Evolutionary conservation across 169 alveolate species (phyloP), one percentile per base, ranked within the genome.

Genomic region (Eimeria acervulina): DNA sequence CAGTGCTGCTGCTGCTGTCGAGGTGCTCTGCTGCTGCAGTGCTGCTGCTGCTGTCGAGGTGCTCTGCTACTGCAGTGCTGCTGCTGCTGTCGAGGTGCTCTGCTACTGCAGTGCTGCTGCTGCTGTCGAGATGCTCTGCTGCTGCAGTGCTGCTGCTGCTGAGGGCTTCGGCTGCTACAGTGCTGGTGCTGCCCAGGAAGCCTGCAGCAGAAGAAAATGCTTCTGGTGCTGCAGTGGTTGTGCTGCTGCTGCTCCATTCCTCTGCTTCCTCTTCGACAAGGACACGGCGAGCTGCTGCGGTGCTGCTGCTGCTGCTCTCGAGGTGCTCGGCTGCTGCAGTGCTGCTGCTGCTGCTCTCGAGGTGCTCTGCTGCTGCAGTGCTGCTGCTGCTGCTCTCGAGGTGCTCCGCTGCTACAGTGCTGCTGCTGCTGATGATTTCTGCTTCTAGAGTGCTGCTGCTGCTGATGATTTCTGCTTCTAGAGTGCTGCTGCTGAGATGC

Each of bases 301-400:
- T 38, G 51, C 61, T 76, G 87, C 59, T 76, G 87, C 87, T 76
- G 87, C 87, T 76, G 87, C 87, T n/a, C 19, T 26, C 21, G 42
- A 7, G 5, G 6, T n/a, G 13, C 5, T 38, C 61, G 36, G 55
- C 87, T 33, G 19, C 31, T 5, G 55, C 47, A 2, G 55, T 76
- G 87, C 87, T 76, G 87, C 87, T 76, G 55, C 87, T 76, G 87
- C 87, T 7, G 66, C 36, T 42, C 87, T 4, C 7, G 61, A 1
- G 44, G 59, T 33, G 87, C 87, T 76, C 66, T 55, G 66, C 17
- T 17, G 33, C 0, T 2, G 87, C 38, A 33, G 40, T 38, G 87
- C 87, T 76, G 87, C 87, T 76, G 87, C 87, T 76, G 87, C 87
- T 40, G 55, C 55, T 76, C 28, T 33, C 61, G 81, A 28, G 44